Percentiles rank a stretch among this genome's conserved stretches.
These are phyloP conservation scores for Camellia japonica DNA, from an alignment of 148 eudicot species.

Conservation along the genomic window DNA sequence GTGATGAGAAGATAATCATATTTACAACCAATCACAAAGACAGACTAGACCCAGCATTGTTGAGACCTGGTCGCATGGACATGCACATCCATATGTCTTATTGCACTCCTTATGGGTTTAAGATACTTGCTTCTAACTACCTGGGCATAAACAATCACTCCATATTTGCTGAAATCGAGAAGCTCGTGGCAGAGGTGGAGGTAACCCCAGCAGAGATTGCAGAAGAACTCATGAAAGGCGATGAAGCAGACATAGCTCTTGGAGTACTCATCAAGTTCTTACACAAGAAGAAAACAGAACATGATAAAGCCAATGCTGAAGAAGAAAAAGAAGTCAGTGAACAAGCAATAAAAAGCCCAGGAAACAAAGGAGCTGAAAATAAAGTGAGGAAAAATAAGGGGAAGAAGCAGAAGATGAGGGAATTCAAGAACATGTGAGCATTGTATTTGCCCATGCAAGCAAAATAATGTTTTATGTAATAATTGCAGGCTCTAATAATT, in stretches of 20 bases:
- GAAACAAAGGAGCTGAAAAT: background rate
- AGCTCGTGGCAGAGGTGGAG: conserved; percentile 8
- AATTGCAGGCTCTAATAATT: no score
- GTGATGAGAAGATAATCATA: no score
- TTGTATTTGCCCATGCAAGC: background rate
- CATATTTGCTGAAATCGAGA: background rate
- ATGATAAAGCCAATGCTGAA: background rate
- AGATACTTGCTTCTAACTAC: background rate
- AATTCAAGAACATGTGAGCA: background rate
- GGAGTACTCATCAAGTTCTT: background rate
- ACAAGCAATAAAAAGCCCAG: background rate
- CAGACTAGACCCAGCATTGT: background rate
- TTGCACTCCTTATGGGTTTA: background rate
- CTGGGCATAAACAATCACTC: background rate
- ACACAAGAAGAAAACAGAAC: background rate
- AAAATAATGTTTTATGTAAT: no score
- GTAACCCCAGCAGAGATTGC: conserved; percentile 19
- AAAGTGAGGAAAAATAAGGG: background rate
- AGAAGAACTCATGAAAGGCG: background rate
- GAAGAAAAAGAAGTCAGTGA: background rate
- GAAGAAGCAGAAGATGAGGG: background rate
- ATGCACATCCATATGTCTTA: background rate
- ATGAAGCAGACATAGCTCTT: conserved; percentile 6
- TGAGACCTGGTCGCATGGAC: background rate
- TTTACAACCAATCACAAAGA: background rate